Conservation (phyloP, 1,139 yeast genomes). For the Geotrichum candidum region DNA sequence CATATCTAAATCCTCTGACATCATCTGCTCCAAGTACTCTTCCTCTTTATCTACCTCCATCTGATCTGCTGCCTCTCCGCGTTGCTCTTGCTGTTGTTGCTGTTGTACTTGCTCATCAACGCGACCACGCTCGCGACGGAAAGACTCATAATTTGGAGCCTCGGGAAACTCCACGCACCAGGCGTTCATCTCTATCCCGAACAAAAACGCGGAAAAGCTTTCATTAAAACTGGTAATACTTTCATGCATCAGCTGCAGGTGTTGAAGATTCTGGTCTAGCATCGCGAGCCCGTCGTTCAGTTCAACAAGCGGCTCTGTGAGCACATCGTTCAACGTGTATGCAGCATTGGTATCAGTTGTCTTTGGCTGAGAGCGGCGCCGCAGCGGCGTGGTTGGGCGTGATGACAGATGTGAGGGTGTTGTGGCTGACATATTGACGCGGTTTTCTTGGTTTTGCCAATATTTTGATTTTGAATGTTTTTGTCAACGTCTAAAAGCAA, state of each 20-base stretch:
- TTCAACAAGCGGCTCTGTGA: constrained; percentile 24
- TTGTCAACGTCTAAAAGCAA: background rate
- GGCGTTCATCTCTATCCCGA: constrained; percentile 60
- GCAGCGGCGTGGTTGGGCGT: constrained; percentile 18
- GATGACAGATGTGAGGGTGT: constrained; percentile 8
- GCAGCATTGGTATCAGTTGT: background rate
- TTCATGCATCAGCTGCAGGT: constrained; percentile 46
- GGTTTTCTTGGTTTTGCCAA: background rate
- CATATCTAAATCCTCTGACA: background rate
- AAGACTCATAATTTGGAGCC: constrained; percentile 31
- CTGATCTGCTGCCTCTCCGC: background rate
- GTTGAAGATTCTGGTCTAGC: constrained; percentile 47
- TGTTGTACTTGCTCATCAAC: background rate
- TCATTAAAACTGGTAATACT: constrained; percentile 52
- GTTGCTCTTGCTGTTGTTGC: background rate
- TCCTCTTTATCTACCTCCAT: background rate
- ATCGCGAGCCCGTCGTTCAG: constrained; percentile 51
- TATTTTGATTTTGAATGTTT: background rate
- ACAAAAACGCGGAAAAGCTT: constrained; percentile 56
- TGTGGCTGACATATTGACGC: constrained; percentile 3
- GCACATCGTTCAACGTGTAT: constrained; percentile 4
- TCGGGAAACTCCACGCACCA: constrained; percentile 62
- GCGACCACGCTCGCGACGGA: background rate
- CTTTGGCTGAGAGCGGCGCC: constrained; percentile 12
- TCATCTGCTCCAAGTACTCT: background rate